These are phyloP conservation scores for Penicillium arizonense DNA, from an alignment of 495 filamentous ascomycete species.

Conservation along the genomic window DNA sequence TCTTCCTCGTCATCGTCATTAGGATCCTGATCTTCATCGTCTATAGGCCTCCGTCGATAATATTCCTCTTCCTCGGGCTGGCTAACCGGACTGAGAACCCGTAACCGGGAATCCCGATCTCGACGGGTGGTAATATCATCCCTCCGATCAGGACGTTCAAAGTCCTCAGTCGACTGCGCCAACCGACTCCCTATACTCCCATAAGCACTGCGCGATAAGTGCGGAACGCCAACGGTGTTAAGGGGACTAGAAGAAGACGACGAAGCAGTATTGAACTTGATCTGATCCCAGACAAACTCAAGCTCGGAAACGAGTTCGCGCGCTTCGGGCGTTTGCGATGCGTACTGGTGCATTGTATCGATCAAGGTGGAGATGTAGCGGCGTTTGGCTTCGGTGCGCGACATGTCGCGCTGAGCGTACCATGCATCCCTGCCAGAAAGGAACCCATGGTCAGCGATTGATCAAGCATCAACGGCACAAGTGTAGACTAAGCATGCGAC, in stretches of 20 bases:
- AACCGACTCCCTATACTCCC: constrained; percentile 35
- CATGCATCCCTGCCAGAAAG: constrained; percentile 69
- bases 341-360: constrained; percentile 94
- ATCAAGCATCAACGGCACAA: not conserved
- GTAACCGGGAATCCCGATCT: constrained; percentile 43
- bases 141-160: constrained; percentile 20
- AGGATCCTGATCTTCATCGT: constrained; percentile 31
- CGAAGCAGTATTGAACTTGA: constrained; percentile 76
- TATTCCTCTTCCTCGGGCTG: constrained; percentile 64
- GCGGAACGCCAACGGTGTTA: constrained; percentile 31
- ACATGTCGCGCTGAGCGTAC: constrained; percentile 77
- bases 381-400: constrained; percentile 89
- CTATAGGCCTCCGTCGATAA: constrained; percentile 39
- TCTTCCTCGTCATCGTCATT: constrained; percentile 33
- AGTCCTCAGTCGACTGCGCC: constrained; percentile 20
- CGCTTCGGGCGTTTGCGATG: constrained; percentile 77
- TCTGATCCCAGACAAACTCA: constrained; percentile 98
- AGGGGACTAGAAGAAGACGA: constrained; percentile 53
- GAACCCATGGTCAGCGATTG: not conserved
- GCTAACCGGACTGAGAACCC: constrained; percentile 76
- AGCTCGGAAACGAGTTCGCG: constrained; percentile 88
- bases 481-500: constrained; percentile 1
- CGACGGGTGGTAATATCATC: not conserved
- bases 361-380: constrained; percentile 90
- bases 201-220: constrained; percentile 35